Base-by-base conservation (phyloP, 306 rosid genomes). In the Vigna angularis region DNA sequence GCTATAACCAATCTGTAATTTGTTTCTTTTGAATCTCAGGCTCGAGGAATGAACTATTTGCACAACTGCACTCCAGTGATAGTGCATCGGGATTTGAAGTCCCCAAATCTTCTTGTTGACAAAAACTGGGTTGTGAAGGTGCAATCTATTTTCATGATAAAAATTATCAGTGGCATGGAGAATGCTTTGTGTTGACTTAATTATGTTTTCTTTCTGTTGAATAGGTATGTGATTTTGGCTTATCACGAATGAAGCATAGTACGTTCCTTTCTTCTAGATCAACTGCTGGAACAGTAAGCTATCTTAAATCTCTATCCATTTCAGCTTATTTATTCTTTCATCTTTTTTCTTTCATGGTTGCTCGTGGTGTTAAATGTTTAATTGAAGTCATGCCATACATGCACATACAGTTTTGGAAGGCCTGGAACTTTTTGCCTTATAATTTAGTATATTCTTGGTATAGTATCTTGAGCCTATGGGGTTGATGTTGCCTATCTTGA, bases 21-120 rank as follows among this genome's bases (percentile, higher is more conserved):
- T 49, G 17, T 64, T 34, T 58, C 61, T 80, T 81, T 70, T 77
- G 77, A 79, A 70, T 70, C 47, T 84, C 78, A 96, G 99, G 99
- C 99, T 66, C 94, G 98, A 64, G 99, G 99, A 84, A 93, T 96
- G 99, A 96, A 93, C 83, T 93, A 96, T 85, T 88, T 96, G 93
- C 99, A 96, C 83, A 93, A 69, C 77, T 87, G 93, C 91, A 75
- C 87, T 64, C 99, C 99, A 11, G 88, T 91, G 28, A 83, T 96
- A 75, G 99, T 96, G 67, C 99, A 96, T 74, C 98, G 98, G 66
- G 99, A 96, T 82, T 88, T 96, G 89, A 96, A 96, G 86, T 93
- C 99, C 77, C 99, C 99, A 50, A 95, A 95, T 86, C 96, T 96
- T 76, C 98, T 96, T 38, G 99, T 96, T 59, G 99, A 96, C 83